Evolutionary conservation across 352 stramenopile species (phyloP).

Genomic region (Aphanomyces euteiches): DNA sequence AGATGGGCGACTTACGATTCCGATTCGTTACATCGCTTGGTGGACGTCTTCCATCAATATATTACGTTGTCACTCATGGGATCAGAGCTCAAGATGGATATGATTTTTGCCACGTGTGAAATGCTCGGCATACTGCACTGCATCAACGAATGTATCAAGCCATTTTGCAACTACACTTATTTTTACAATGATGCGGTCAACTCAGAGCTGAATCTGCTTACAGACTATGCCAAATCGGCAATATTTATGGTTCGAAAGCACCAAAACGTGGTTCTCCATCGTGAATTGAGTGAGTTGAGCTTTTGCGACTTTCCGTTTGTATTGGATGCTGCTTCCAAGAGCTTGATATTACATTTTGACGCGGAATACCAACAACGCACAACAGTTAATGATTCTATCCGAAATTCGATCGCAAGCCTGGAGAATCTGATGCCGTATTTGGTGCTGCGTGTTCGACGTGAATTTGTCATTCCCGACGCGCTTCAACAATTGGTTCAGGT

Average conservation of each 20-base stretch:
- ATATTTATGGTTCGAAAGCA: slow-evolving; percentile 71
- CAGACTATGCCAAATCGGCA: slow-evolving; percentile 63
- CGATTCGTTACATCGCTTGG: slow-evolving; percentile 58
- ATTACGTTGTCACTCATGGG: slow-evolving; percentile 76
- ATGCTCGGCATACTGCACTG: slow-evolving; percentile 63
- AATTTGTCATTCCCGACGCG: slow-evolving; percentile 71
- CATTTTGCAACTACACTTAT: slow-evolving; percentile 61
- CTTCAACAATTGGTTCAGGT: slow-evolving; percentile 67
- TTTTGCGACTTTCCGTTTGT: slow-evolving; percentile 82
- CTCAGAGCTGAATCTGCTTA: slow-evolving; percentile 72
- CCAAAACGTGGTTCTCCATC: slow-evolving; percentile 35
- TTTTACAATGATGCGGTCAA: slow-evolving; percentile 85
- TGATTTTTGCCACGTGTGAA: slow-evolving; percentile 65
- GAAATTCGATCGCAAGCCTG: slow-evolving; percentile 39
- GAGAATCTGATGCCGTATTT: slow-evolving; percentile 48
- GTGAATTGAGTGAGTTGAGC: slow-evolving; percentile 70
- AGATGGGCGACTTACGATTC: slow-evolving; percentile 52
- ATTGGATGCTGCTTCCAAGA: slow-evolving; percentile 74
- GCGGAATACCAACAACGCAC: slow-evolving; percentile 66
- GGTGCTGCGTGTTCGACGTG: slow-evolving; percentile 58
- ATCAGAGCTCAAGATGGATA: slow-evolving; percentile 58
- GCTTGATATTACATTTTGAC: slow-evolving; percentile 67
- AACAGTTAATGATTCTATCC: slow-evolving; percentile 52
- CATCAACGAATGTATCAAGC: slow-evolving; percentile 46
- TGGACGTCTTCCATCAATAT: slow-evolving; percentile 69